Conservation (phyloP, 2,329 filamentous ascomycete genomes). For the Colletotrichum tropicale region DNA sequence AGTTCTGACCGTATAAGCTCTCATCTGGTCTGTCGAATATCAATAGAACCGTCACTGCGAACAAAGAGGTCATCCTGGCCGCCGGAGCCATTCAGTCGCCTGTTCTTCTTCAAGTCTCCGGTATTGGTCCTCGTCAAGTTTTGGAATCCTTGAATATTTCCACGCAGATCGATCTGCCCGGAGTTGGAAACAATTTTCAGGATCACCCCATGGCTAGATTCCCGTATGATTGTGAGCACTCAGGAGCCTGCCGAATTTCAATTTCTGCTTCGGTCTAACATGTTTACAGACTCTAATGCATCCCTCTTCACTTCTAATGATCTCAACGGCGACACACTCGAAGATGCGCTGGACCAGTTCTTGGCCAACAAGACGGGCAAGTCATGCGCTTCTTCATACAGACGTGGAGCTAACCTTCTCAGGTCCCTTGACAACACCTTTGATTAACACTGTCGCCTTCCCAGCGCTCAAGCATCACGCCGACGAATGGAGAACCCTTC, state of each 20-base stretch:
- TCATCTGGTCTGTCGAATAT: background rate
- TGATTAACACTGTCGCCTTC: conserved; percentile 33
- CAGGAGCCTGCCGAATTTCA: background rate
- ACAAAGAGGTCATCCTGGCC: conserved; percentile 45
- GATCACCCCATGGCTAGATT: conserved; percentile 30
- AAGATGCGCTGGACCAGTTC: background rate
- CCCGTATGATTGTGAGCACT: conserved; percentile 23
- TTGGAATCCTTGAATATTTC: conserved; percentile 30
- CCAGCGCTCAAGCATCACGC: conserved; percentile 25
- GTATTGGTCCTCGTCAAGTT: conserved; percentile 32
- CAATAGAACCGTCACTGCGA: conserved; percentile 5
- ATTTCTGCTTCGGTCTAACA: background rate
- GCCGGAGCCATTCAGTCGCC: conserved; percentile 47
- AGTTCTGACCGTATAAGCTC: background rate
- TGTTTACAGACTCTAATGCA: background rate
- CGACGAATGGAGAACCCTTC: conserved; percentile 23
- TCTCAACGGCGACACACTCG: background rate
- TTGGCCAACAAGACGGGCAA: conserved; percentile 9
- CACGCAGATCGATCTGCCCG: conserved; percentile 33
- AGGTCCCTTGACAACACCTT: conserved; percentile 23
- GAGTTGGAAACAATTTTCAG: conserved; percentile 35
- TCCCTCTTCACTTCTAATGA: conserved; percentile 7
- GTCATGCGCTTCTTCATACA: background rate
- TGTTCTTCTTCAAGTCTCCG: conserved; percentile 46
- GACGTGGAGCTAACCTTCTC: background rate